Evolutionary conservation across 352 stramenopile species (phyloP).

Genomic region (Pythium dissimile): DNA sequence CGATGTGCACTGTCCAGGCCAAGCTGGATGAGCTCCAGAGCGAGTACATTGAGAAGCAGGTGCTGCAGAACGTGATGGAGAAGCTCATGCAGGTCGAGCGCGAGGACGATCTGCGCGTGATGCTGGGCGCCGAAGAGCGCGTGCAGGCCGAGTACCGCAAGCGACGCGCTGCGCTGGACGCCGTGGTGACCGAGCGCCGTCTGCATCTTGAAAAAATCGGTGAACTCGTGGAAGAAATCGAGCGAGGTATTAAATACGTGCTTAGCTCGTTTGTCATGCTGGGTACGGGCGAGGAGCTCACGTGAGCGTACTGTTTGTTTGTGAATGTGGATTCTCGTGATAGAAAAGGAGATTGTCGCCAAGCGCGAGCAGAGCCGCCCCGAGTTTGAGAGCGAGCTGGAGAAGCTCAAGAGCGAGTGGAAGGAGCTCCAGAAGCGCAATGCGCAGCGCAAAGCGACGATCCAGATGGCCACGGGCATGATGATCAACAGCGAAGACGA

Average conservation of each 20-base stretch:
- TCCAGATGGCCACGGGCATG: constrained; percentile 63
- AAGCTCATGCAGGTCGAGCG: constrained; percentile 62
- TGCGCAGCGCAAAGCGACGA: constrained; percentile 60
- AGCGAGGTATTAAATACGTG: too few species aligned
- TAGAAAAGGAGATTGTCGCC: constrained; percentile 46
- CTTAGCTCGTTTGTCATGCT: too few species aligned
- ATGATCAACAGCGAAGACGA: constrained; percentile 84
- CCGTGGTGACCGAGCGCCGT: constrained; percentile 38
- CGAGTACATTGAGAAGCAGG: constrained; percentile 57
- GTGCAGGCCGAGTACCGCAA: constrained; percentile 35
- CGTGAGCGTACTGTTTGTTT: neutral
- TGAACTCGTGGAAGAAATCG: constrained; percentile 37
- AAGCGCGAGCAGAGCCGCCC: constrained; percentile 35
- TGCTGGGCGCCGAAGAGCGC: constrained; percentile 20
- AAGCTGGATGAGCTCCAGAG: constrained; percentile 42
- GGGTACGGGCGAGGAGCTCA: too few species aligned
- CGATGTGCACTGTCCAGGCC: constrained; percentile 21
- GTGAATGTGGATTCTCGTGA: neutral
- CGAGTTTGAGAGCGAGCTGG: constrained; percentile 47
- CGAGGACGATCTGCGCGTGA: constrained; percentile 35
- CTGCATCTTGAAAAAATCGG: constrained; percentile 37
- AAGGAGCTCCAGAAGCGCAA: constrained; percentile 74
- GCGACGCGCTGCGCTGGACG: constrained; percentile 42
- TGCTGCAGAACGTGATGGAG: constrained; percentile 70
- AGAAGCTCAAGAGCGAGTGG: constrained; percentile 49